Conservation (phyloP, 768 basidiomycete genomes). For the Lepiota venenata region DNA sequence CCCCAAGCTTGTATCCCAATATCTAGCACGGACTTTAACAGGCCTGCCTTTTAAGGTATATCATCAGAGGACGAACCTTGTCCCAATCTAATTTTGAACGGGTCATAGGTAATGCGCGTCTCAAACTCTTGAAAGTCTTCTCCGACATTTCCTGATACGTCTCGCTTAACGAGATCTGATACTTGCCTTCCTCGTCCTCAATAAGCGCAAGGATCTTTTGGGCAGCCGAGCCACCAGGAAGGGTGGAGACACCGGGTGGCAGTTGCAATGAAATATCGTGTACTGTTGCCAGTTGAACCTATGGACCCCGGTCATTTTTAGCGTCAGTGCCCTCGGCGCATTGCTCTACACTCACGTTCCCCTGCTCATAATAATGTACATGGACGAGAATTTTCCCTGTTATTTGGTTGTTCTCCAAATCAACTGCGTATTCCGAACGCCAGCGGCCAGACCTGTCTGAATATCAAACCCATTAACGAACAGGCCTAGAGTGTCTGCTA, state of each 20-base stretch:
- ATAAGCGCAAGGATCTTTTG: constrained; percentile 79
- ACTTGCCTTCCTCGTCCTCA: constrained; percentile 73
- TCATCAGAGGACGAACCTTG: constrained; percentile 45
- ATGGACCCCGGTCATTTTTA: not conserved
- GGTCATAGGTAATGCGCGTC: constrained; percentile 89
- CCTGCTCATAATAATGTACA: constrained; percentile 97
- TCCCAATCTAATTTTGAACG: constrained; percentile 97
- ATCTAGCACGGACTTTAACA: constrained; percentile 27
- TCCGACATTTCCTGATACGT: constrained; percentile 90
- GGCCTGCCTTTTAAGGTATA: not conserved
- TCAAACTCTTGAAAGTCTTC: constrained; percentile 87
- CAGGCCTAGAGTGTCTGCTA: not conserved
- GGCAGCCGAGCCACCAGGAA: constrained; percentile 48
- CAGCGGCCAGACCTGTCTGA: constrained; percentile 84
- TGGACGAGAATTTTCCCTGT: constrained; percentile 76
- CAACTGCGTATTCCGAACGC: constrained; percentile 83
- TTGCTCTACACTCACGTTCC: constrained; percentile 58
- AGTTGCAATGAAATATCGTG: constrained; percentile 65
- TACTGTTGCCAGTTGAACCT: constrained; percentile 89
- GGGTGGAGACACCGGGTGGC: constrained; percentile 53
- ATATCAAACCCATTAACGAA: not conserved
- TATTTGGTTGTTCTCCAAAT: constrained; percentile 60
- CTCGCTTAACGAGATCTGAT: constrained; percentile 77
- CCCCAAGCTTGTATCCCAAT: constrained; percentile 68
- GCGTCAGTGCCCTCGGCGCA: not conserved